These are phyloP conservation scores for Casuarina cunninghamiana DNA, from an alignment of 306 rosid genomes.

Conservation along the genomic window DNA sequence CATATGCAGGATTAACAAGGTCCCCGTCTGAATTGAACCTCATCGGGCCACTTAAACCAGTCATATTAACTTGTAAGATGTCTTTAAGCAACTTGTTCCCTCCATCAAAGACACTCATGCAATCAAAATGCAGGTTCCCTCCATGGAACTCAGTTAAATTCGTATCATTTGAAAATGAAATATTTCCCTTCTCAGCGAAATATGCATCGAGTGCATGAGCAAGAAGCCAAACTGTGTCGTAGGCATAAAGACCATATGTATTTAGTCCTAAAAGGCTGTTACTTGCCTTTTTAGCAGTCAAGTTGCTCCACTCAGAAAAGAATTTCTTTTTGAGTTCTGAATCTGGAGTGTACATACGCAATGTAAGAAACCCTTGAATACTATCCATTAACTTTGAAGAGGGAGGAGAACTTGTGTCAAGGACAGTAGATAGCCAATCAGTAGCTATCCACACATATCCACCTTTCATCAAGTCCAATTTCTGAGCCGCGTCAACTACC, in stretches of 20 bases:
- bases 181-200: slow-evolving; percentile 59
- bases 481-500: slow-evolving; percentile 58
- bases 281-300: slow-evolving; percentile 39
- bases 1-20: slow-evolving; percentile 71
- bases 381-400: slow-evolving; percentile 39
- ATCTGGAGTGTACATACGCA: slow-evolving; percentile 65
- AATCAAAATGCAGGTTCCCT: slow-evolving; percentile 56
- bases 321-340: slow-evolving; percentile 58
- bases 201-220: slow-evolving; percentile 76
- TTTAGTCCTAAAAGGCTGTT: slow-evolving; percentile 49
- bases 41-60: slow-evolving; percentile 67
- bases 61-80: slow-evolving; percentile 60
- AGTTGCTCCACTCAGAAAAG: slow-evolving; percentile 71
- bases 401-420: slow-evolving; percentile 53
- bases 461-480: slow-evolving; percentile 72
- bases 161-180: slow-evolving; percentile 64
- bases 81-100: slow-evolving; percentile 48
- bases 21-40: slow-evolving; percentile 54
- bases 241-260: slow-evolving; percentile 58
- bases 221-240: slow-evolving; percentile 79
- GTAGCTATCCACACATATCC: slow-evolving; percentile 96
- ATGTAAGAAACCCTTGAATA: slow-evolving; percentile 76
- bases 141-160: slow-evolving; percentile 33
- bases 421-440: slow-evolving; percentile 57
- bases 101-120: slow-evolving; percentile 67